These are phyloP conservation scores for Colletotrichum trifolii DNA, from an alignment of 2,329 filamentous ascomycete genomes.

Conservation along the genomic window DNA sequence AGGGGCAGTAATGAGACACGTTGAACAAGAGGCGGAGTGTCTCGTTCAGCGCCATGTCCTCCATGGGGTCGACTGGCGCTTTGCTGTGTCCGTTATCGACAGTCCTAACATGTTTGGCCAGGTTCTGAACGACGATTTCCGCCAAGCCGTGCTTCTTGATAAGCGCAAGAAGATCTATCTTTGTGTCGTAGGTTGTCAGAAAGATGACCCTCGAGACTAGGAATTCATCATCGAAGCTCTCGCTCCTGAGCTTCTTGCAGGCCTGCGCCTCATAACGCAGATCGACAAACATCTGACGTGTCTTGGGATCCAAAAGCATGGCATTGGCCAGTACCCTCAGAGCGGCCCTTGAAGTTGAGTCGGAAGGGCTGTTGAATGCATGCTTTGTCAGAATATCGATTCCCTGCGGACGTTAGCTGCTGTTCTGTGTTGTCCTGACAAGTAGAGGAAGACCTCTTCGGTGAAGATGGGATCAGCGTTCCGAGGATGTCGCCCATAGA, in stretches of 20 bases:
- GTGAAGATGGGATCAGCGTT: slow-evolving; percentile 87
- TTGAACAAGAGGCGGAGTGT: slow-evolving; percentile 92
- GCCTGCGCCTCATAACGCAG: slow-evolving; percentile 74
- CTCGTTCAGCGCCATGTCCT: slow-evolving; percentile 83
- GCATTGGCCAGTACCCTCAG: slow-evolving; percentile 88
- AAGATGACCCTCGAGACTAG: slow-evolving; percentile 83
- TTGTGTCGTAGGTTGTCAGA: slow-evolving; percentile 80
- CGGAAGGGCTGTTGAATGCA: slow-evolving; percentile 75
- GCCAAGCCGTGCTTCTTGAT: slow-evolving; percentile 75
- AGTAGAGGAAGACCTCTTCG: slow-evolving; percentile 66
- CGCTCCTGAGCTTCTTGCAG: slow-evolving; percentile 77
- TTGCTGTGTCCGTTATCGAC: slow-evolving; percentile 43
- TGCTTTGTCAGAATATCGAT: slow-evolving; percentile 78
- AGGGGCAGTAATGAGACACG: slow-evolving; percentile 78
- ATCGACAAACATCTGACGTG: slow-evolving; percentile 79
- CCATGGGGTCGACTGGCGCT: slow-evolving; percentile 65
- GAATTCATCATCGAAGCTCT: slow-evolving; percentile 87
- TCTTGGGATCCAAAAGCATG: slow-evolving; percentile 74
- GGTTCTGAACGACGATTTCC: slow-evolving; percentile 75
- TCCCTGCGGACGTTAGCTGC: slow-evolving; percentile 64
- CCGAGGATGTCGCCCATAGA: slow-evolving; percentile 77
- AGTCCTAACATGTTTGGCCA: slow-evolving; percentile 74
- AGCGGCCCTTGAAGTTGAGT: slow-evolving; percentile 76
- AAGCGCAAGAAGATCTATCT: slow-evolving; percentile 72
- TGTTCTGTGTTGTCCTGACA: background rate